Evolutionary conservation across 257 asterid species (phyloP).

Genomic region (Fraxinus cuspidata): DNA sequence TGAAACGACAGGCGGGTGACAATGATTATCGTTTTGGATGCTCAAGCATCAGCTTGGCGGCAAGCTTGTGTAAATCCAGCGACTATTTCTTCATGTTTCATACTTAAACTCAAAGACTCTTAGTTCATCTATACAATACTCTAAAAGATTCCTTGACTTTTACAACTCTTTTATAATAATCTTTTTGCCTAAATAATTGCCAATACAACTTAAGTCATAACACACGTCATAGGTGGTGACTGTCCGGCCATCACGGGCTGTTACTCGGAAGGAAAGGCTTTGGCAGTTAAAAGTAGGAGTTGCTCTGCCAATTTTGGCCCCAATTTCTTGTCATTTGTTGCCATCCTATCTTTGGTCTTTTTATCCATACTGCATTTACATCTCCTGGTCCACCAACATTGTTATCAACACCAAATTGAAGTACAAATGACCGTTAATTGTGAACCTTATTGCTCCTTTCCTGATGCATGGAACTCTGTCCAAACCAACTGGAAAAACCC

Average conservation of each 20-base stretch:
- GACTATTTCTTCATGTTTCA: too few species aligned
- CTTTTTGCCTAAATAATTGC: too few species aligned
- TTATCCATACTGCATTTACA: slow-evolving; percentile 20
- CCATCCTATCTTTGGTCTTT: slow-evolving; percentile 21
- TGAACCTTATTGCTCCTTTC: slow-evolving; percentile 18
- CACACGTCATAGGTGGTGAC: not conserved
- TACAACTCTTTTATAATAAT: too few species aligned
- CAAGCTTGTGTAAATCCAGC: too few species aligned
- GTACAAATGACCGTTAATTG: slow-evolving; percentile 11
- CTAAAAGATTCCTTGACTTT: too few species aligned
- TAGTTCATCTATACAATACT: too few species aligned
- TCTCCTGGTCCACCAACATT: slow-evolving; percentile 24
- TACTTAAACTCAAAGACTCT: too few species aligned
- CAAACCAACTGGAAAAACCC: not conserved
- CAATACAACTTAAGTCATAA: too few species aligned
- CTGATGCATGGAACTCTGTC: slow-evolving; percentile 16
- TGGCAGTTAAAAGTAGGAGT: slow-evolving; percentile 17
- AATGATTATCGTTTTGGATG: too few species aligned
- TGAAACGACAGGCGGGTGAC: too few species aligned
- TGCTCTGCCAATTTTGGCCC: not conserved
- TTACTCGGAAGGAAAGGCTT: slow-evolving; percentile 14
- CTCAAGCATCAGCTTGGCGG: too few species aligned
- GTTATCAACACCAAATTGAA: slow-evolving; percentile 21
- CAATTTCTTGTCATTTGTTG: slow-evolving; percentile 14
- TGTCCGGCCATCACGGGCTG: slow-evolving; percentile 16